Conservation (phyloP, 805 yeast genomes). For the Myxozyma kluyveri region DNA sequence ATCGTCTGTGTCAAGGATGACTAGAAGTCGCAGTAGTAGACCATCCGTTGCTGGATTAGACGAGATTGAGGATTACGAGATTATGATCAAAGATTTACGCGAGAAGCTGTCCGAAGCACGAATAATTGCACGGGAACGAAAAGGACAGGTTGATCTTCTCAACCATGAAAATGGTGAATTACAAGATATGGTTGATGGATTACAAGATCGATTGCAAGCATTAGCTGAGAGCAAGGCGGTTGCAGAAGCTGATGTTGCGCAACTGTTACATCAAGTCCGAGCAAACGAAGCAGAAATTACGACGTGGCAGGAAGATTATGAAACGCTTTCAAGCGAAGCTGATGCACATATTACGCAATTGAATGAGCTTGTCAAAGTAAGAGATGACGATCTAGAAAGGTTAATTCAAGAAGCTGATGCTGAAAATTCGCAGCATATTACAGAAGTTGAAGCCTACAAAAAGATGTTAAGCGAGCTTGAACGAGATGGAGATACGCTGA, state of each 20-base stretch:
- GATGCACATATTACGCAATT: constrained; percentile 24
- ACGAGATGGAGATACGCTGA: constrained; percentile 14
- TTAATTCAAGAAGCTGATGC: constrained; percentile 2
- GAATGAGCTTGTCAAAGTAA: constrained; percentile 11
- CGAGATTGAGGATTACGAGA: constrained; percentile 15
- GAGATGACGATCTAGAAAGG: constrained; percentile 4
- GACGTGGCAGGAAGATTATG: constrained; percentile 30
- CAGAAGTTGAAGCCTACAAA: constrained; percentile 19
- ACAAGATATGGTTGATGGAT: constrained; percentile 21
- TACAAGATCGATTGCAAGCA: constrained; percentile 14
- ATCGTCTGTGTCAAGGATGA: constrained; percentile 11
- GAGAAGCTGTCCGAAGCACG: constrained; percentile 20
- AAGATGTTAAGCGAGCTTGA: constrained; percentile 15
- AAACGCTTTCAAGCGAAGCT: constrained; percentile 22
- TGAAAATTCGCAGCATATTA: constrained; percentile 10
- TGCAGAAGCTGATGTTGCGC: constrained; percentile 16
- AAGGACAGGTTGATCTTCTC: constrained; percentile 26
- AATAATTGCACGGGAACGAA: constrained; percentile 27
- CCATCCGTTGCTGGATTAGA: constrained; percentile 7
- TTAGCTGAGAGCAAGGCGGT: constrained; percentile 8
- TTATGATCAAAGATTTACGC: constrained; percentile 16
- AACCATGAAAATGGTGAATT: constrained; percentile 22
- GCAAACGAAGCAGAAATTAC: constrained; percentile 23
- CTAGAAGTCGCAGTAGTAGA: not conserved
- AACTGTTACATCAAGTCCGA: constrained; percentile 10